Base-by-base conservation (phyloP, 1,284 basidiomycete species). In the Caloboletus firmus region DNA sequence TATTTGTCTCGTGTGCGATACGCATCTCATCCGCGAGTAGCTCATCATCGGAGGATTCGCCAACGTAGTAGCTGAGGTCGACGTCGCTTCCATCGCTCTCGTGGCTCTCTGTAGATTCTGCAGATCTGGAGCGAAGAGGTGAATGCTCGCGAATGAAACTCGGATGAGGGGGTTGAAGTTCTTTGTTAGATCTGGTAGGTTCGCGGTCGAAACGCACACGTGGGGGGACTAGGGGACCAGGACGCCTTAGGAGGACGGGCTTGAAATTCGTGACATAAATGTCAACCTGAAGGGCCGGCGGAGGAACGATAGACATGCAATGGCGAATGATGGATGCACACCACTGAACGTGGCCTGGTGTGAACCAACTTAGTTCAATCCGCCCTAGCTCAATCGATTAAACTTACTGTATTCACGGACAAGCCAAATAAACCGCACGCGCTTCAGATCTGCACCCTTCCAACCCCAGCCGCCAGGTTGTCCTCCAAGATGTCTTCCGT, bases 381-480 rank as follows among this genome's bases (percentile, higher is more conserved):
- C 24, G 12, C 11, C 12, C 41, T 43, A 12, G 17, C 17, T 20
- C 15, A 12, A 41, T 32, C 4, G 10, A 40, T 9, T 3, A n/a
- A 9, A 77, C 82, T 69, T 55, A 89, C 89, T 80, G 65, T 87
- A 92, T 66, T 94, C 92, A 48, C 90, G 78, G 45, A 92, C 78
- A 45, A 94, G 80, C 93, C 93, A 95, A 4, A 94, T 81, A 60
- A 95, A 92, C 24, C 91, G 78, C 0, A 93, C 79, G 2, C 90
- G 79, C 37, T 70, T 75, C 2, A 82, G 83, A 54, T 75, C 73
- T 60, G 79, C 83, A 10, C 70, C 70, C 40, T 73, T 75, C 43
- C 72, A 63, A 6, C 76, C 73, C 73, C 72, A 76, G 6, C 79
- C 74, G 18, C 78, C 76, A 4, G 70, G 60, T 40, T 67, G 69